A percentile compares a stretch with the other conserved stretches of the same genome.
Conservation (phyloP, 2,329 filamentous ascomycete species). For the Fusarium citri region DNA sequence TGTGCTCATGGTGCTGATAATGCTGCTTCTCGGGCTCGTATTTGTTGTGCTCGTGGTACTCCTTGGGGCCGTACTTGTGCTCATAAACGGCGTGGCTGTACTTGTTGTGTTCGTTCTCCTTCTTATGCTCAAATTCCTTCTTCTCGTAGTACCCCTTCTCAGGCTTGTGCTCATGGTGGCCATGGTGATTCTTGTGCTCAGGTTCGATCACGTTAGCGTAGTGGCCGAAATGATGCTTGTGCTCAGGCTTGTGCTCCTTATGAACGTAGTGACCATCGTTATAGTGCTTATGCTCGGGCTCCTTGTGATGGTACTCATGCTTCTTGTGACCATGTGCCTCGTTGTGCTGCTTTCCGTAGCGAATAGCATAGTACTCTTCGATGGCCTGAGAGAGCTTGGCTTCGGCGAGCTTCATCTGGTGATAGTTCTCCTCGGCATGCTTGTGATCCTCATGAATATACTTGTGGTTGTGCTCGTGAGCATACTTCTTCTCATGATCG, state of each 20-base stretch:
- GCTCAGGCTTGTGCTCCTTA: background rate
- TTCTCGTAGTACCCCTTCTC: background rate
- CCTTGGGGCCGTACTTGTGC: background rate
- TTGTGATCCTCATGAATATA: background rate
- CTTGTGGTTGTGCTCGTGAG: background rate
- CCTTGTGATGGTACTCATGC: background rate
- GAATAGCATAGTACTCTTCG: slow-evolving; percentile 1
- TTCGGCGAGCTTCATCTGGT: background rate
- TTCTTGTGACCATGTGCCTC: background rate
- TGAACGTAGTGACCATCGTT: background rate
- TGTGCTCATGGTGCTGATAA: background rate
- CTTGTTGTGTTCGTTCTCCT: background rate
- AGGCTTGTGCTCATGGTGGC: background rate
- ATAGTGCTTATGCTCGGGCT: background rate
- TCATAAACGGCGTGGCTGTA: background rate
- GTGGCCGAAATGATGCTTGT: no score
- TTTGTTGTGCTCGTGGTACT: background rate
- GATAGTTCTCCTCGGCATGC: background rate
- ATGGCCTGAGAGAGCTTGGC: slow-evolving; percentile 9
- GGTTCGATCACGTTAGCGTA: no score
- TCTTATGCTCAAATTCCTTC: background rate
- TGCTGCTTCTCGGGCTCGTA: background rate
- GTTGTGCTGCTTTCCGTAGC: slow-evolving; percentile 1
- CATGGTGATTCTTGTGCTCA: no score
- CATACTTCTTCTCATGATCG: slow-evolving; percentile 1